Base-by-base conservation (phyloP, 1,284 basidiomycete species). In the Ceratobasidium sp. region DNA sequence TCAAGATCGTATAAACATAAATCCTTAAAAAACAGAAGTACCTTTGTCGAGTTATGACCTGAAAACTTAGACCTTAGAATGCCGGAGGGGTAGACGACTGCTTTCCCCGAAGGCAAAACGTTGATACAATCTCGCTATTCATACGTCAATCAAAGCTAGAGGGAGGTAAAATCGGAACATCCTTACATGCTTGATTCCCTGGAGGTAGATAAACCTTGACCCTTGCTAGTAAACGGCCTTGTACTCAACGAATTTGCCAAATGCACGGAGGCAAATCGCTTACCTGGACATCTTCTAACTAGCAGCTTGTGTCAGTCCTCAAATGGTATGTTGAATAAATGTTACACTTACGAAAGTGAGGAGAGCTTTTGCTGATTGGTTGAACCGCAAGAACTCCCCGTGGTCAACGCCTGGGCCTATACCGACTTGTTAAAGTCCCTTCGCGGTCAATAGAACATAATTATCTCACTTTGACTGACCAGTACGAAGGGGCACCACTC, bases 11-110 rank as follows among this genome's bases (percentile, higher is more conserved):
- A 3, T 3, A 41, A 38, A 1, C 18, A 16, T 41, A 18, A 38
- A 14, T 20, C 3, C 7, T 8, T 18, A 66, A 55, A 16, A 55
- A 16, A n/a, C n/a, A 65, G n/a, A 14, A 8, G 8, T 69, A 69
- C 67, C 18, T 69, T 69, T 5, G 67, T 69, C 2, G 67, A 69
- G n/a, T 69, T 69, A 8, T 18, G 27, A 12, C 67, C 67, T 23
- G 67, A 69, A n/a, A 69, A 69, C 20, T 69, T 55, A 23, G 67
- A 69, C 44, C 27, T 35, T 2, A 69, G 52, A n/a, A 69, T n/a
- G 7, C 67, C 67, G 12, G 67, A 50, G 8, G 67, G 67, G 44
- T 69, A 69, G 35, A 69, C 52, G 6, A 55, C 38, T 4, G 67
- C 33, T 12, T 69, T 18, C 6, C 67, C 67, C 23, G 67, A 69